These are phyloP conservation scores for Obba rivulosa DNA, from an alignment of 768 basidiomycete species.

Conservation along the genomic window DNA sequence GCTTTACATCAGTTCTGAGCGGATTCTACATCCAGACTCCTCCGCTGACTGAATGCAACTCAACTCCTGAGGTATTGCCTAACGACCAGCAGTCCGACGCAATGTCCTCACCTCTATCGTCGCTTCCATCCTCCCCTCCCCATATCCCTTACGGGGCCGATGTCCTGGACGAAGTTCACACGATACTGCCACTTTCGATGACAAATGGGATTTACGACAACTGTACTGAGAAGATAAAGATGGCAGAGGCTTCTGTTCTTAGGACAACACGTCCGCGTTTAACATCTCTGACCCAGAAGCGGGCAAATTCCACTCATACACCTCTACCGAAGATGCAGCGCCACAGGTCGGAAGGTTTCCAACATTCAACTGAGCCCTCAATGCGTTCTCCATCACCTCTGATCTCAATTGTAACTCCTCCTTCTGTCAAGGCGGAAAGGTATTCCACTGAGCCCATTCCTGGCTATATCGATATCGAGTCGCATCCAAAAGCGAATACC, in stretches of 20 bases:
- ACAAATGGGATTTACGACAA: not conserved
- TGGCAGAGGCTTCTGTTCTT: not conserved
- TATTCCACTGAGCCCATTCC: too few relatives aligned
- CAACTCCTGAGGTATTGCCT: not conserved
- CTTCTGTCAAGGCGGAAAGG: too few relatives aligned
- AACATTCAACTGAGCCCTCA: too few relatives aligned
- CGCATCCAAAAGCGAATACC: too few relatives aligned
- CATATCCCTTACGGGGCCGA: not conserved
- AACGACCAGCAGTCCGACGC: not conserved
- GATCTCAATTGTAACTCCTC: too few relatives aligned
- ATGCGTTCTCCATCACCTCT: too few relatives aligned
- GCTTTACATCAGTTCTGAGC: not conserved
- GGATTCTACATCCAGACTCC: not conserved
- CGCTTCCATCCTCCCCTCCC: conserved; percentile 8
- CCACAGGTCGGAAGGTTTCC: too few relatives aligned
- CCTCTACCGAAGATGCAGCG: not conserved
- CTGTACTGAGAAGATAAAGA: not conserved
- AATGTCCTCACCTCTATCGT: conserved; percentile 11
- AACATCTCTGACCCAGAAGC: too few relatives aligned
- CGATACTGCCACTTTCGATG: not conserved
- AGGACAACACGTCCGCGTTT: not conserved
- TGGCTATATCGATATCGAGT: too few relatives aligned
- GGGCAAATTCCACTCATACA: not conserved
- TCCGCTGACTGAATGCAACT: not conserved
- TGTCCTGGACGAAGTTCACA: not conserved